These are phyloP conservation scores for Scalesia atractyloides DNA, from an alignment of 129 eudicot genomes.

Conservation along the genomic window DNA sequence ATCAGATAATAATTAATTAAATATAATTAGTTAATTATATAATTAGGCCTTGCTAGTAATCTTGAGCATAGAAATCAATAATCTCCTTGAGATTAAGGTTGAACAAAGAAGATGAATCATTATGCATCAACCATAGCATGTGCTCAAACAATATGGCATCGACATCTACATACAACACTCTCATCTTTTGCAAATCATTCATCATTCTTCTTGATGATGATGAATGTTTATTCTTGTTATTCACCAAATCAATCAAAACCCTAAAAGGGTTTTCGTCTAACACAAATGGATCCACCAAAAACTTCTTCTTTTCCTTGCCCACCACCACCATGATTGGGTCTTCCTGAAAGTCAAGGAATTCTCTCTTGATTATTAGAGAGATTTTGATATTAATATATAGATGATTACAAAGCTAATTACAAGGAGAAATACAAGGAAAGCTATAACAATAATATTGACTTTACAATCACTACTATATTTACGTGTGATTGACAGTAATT, in stretches of 20 bases:
- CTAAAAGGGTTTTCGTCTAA: conserved; percentile 70
- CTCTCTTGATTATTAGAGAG: too few relatives aligned
- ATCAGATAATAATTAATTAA: background rate
- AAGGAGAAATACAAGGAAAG: too few relatives aligned
- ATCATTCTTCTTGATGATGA: conserved; percentile 18
- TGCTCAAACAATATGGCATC: conserved; percentile 87
- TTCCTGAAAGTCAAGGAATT: too few relatives aligned
- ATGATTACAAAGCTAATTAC: too few relatives aligned
- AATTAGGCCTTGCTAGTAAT: conserved; percentile 33
- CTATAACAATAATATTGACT: too few relatives aligned
- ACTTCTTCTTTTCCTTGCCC: conserved; percentile 65
- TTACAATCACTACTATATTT: too few relatives aligned
- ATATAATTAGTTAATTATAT: background rate
- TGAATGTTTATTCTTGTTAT: conserved; percentile 19
- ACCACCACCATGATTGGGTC: conserved; percentile 67
- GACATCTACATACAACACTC: conserved; percentile 70
- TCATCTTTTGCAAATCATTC: conserved; percentile 35
- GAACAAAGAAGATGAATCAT: conserved; percentile 67
- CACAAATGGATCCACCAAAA: conserved; percentile 64
- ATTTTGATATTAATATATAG: too few relatives aligned
- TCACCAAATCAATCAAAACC: conserved; percentile 64
- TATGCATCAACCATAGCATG: conserved; percentile 81
- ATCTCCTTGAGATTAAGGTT: conserved; percentile 69
- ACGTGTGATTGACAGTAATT: too few relatives aligned
- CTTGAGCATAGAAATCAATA: conserved; percentile 76